A percentile compares a stretch with the other conserved stretches of the same genome.
Evolutionary conservation across 441 rosid species (phyloP).

Genomic region (Bruguiera hainesii): DNA sequence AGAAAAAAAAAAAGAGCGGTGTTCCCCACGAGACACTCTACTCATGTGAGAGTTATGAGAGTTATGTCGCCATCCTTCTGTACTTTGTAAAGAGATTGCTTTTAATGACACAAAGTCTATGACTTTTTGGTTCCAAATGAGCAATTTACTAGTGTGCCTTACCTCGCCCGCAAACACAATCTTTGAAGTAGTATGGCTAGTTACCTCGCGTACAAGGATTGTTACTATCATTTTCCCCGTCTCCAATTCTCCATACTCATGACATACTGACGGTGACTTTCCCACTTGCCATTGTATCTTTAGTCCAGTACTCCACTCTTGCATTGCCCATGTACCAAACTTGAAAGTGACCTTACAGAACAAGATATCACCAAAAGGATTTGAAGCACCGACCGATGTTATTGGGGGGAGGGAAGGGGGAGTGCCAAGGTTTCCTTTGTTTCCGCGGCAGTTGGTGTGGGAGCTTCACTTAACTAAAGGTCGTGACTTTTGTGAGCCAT

Average conservation of each 20-base stretch:
- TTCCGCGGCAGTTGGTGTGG: not conserved
- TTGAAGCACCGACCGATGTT: conserved; percentile 3
- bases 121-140: too few relatives aligned
- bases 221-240: conserved; percentile 3
- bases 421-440: not conserved
- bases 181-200: not conserved
- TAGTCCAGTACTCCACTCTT: not conserved
- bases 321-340: not conserved
- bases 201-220: conserved; percentile 13
- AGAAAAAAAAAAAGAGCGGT: too few relatives aligned
- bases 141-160: too few relatives aligned
- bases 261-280: conserved; percentile 13
- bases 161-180: too few relatives aligned
- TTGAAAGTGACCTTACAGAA: conserved; percentile 22
- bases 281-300: conserved; percentile 19
- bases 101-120: too few relatives aligned
- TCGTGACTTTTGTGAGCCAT: conserved; percentile 18
- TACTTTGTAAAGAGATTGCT: too few relatives aligned
- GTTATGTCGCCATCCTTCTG: too few relatives aligned
- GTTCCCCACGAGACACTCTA: too few relatives aligned
- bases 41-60: too few relatives aligned
- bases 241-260: not conserved
- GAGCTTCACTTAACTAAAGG: not conserved
- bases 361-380: conserved; percentile 1
- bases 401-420: not conserved